phyloP scores from a whole-genome alignment of 2,329 filamentous ascomycete species.

The Penicillium griseofulvum region DNA sequence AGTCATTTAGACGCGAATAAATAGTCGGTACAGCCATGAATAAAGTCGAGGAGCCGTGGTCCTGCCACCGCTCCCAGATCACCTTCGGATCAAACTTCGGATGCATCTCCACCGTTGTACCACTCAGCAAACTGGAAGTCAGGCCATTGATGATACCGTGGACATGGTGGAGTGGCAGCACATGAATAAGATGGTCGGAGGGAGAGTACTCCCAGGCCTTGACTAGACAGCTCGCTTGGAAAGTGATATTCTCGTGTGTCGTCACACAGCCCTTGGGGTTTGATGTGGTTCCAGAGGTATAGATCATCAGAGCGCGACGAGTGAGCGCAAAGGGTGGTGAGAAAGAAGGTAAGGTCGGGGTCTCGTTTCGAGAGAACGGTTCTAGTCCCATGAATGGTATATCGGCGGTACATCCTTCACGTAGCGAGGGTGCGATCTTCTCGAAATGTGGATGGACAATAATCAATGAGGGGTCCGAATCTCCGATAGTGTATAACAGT shows the following conservation, averaged over 20 bases:
- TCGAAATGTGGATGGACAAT: slow-evolving; percentile 42
- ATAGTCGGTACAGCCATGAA: slow-evolving; percentile 55
- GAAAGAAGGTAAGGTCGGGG: slow-evolving; percentile 35
- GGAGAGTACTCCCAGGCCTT: slow-evolving; percentile 32
- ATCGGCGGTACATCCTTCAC: slow-evolving; percentile 26
- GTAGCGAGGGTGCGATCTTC: slow-evolving; percentile 32
- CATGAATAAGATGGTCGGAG: slow-evolving; percentile 49
- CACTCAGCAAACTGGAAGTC: slow-evolving; percentile 47
- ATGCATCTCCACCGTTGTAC: slow-evolving; percentile 50
- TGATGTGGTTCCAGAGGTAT: slow-evolving; percentile 44
- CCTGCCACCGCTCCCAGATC: slow-evolving; percentile 50
- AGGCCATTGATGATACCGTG: slow-evolving; percentile 53
- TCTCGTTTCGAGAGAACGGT: slow-evolving; percentile 21
- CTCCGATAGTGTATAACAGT: slow-evolving; percentile 42
- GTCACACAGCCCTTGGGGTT: slow-evolving; percentile 46
- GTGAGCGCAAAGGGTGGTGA: slow-evolving; percentile 25
- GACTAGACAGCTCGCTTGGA: slow-evolving; percentile 32
- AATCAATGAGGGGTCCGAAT: slow-evolving; percentile 44
- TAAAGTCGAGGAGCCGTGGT: slow-evolving; percentile 42
- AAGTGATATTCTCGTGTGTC: slow-evolving; percentile 42
- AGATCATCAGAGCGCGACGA: slow-evolving; percentile 43
- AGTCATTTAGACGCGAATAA: slow-evolving; percentile 49
- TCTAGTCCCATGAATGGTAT: slow-evolving; percentile 34
- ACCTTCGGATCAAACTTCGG: slow-evolving; percentile 44
- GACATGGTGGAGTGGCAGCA: slow-evolving; percentile 52